Percentiles rank a stretch among this genome's conserved stretches.
These are phyloP conservation scores for Didymella keratinophila DNA, from an alignment of 2,329 filamentous ascomycete species.

Conservation along the genomic window DNA sequence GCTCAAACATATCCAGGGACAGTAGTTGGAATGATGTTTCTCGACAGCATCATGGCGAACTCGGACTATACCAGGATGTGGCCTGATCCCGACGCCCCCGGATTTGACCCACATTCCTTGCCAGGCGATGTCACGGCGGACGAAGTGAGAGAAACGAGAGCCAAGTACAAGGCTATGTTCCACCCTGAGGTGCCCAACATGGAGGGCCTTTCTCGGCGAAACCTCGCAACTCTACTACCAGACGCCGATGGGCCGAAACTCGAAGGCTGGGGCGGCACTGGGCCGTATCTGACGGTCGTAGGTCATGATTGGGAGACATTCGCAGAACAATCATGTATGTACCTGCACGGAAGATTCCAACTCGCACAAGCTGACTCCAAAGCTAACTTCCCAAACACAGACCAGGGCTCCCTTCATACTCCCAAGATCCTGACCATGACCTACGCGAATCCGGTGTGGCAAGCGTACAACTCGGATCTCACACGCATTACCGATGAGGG, in stretches of 20 bases:
- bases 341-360: background rate
- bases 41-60: constrained; percentile 67
- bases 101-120: constrained; percentile 54
- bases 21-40: constrained; percentile 59
- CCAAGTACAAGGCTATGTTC: constrained; percentile 54
- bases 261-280: constrained; percentile 44
- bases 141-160: constrained; percentile 47
- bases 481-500: constrained; percentile 53
- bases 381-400: constrained; percentile 22
- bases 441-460: constrained; percentile 64
- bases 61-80: constrained; percentile 64
- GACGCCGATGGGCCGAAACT: constrained; percentile 54
- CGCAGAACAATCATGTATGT: constrained; percentile 55
- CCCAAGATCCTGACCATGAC: constrained; percentile 54
- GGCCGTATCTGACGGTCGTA: constrained; percentile 59
- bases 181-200: constrained; percentile 59
- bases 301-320: constrained; percentile 64
- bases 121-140: constrained; percentile 51
- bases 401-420: constrained; percentile 38
- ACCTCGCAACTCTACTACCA: constrained; percentile 56
- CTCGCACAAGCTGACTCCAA: background rate
- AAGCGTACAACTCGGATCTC: constrained; percentile 62
- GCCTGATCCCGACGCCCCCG: constrained; percentile 61
- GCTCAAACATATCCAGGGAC: constrained; percentile 56
- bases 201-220: constrained; percentile 60